Evolutionary conservation across 129 eudicot species (phyloP).

Genomic region (Mikania micrantha): DNA sequence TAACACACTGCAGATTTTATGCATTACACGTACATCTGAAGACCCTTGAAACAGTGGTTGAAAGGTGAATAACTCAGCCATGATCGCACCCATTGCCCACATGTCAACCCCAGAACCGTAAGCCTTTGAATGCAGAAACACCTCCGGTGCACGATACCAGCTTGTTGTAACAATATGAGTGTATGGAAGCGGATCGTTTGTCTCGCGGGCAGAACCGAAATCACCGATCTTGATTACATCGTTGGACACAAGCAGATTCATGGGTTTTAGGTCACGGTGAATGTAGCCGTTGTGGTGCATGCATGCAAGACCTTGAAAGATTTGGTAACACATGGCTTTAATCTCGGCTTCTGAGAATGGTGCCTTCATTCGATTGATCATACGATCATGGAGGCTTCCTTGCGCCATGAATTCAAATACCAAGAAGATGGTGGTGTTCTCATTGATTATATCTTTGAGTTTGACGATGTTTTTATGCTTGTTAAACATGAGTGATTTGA

Average conservation of each 20-base stretch:
- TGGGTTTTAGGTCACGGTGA: slow-evolving; percentile 88
- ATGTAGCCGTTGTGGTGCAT: slow-evolving; percentile 73
- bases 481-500: neutral
- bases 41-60: neutral
- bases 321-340: slow-evolving; percentile 73
- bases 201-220: slow-evolving; percentile 9
- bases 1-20: slow-evolving; percentile 5
- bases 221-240: slow-evolving; percentile 12
- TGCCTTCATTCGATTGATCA: slow-evolving; percentile 30
- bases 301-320: slow-evolving; percentile 79
- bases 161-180: slow-evolving; percentile 10
- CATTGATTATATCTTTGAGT: slow-evolving; percentile 63
- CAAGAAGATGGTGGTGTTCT: slow-evolving; percentile 50
- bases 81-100: slow-evolving; percentile 27
- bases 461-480: slow-evolving; percentile 45
- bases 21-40: neutral
- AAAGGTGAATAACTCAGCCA: neutral
- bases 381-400: slow-evolving; percentile 53
- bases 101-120: slow-evolving; percentile 14
- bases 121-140: neutral
- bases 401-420: slow-evolving; percentile 90
- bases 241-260: slow-evolving; percentile 12
- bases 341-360: slow-evolving; percentile 56
- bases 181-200: neutral
- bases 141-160: slow-evolving; percentile 20